These are phyloP conservation scores for Beauveria rudraprayagi DNA, from an alignment of 2,329 filamentous ascomycete genomes.

Conservation along the genomic window DNA sequence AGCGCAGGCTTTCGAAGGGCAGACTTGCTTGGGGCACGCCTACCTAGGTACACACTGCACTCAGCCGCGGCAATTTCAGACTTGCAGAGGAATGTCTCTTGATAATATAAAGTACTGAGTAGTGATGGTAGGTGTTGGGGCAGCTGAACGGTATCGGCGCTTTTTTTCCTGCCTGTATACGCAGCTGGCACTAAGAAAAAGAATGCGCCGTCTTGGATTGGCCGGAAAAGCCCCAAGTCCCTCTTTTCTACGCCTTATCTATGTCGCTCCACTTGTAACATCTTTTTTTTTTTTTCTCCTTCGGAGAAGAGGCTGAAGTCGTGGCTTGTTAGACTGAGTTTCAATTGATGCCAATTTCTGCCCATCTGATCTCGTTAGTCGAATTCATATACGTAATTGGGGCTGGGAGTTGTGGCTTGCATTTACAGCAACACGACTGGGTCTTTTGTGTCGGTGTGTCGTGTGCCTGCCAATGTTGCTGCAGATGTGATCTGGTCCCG, in stretches of 20 bases:
- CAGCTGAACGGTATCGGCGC: conserved; percentile 5
- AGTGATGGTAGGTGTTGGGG: not conserved
- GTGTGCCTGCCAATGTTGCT: not conserved
- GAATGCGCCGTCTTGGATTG: not conserved
- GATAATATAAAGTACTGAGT: too few relatives aligned
- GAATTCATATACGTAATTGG: not conserved
- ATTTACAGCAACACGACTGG: not conserved
- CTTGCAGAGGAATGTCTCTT: not conserved
- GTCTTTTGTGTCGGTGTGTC: not conserved
- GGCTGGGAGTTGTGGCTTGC: not conserved
- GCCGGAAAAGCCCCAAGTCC: not conserved
- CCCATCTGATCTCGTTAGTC: not conserved
- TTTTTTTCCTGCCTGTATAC: not conserved
- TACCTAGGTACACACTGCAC: not conserved
- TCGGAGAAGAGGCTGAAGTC: not conserved
- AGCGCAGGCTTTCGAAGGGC: too few relatives aligned
- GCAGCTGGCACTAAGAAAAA: not conserved
- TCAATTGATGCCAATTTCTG: not conserved
- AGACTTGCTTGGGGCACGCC: too few relatives aligned
- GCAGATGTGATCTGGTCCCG: not conserved
- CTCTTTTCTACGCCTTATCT: conserved; percentile 1
- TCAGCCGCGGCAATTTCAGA: not conserved
- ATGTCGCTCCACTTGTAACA: not conserved
- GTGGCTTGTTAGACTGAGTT: not conserved
- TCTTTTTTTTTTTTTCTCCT: not conserved